A percentile compares a stretch with the other conserved stretches of the same genome.
These are phyloP conservation scores for Lachnellula cervina DNA, from an alignment of 2,329 filamentous ascomycete genomes.

Conservation along the genomic window DNA sequence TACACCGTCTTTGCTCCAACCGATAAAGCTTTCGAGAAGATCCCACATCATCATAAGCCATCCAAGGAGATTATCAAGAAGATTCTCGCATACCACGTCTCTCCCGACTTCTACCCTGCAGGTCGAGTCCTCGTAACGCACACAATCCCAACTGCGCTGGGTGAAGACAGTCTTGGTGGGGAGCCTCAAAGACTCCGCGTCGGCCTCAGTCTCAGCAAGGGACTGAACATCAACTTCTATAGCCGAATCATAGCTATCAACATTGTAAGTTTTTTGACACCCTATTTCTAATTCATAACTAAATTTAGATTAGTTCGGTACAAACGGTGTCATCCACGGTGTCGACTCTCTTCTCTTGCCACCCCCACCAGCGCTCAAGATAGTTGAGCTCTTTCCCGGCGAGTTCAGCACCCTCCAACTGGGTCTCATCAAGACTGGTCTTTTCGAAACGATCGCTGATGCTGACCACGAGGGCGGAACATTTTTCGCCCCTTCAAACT, in stretches of 20 bases:
- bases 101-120: conserved; percentile 61
- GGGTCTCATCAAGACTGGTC: conserved; percentile 68
- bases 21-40: conserved; percentile 66
- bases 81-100: conserved; percentile 71
- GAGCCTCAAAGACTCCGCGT: conserved; percentile 69
- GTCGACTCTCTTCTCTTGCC: conserved; percentile 72
- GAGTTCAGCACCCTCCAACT: conserved; percentile 76
- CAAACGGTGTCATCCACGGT: conserved; percentile 78
- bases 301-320: conserved; percentile 48
- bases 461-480: conserved; percentile 59
- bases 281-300: not conserved
- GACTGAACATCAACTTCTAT: conserved; percentile 72
- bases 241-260: conserved; percentile 65
- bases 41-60: conserved; percentile 51
- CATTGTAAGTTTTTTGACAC: conserved; percentile 48
- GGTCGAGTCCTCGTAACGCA: conserved; percentile 61
- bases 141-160: conserved; percentile 67
- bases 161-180: conserved; percentile 54
- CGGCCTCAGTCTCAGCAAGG: conserved; percentile 53
- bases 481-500: conserved; percentile 76
- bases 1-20: conserved; percentile 79
- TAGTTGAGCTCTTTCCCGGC: conserved; percentile 60
- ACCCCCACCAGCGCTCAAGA: conserved; percentile 58
- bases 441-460: conserved; percentile 56
- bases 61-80: conserved; percentile 65